Base-by-base conservation (phyloP, 345 rosid genomes). In the Lagerstroemia speciosa region DNA sequence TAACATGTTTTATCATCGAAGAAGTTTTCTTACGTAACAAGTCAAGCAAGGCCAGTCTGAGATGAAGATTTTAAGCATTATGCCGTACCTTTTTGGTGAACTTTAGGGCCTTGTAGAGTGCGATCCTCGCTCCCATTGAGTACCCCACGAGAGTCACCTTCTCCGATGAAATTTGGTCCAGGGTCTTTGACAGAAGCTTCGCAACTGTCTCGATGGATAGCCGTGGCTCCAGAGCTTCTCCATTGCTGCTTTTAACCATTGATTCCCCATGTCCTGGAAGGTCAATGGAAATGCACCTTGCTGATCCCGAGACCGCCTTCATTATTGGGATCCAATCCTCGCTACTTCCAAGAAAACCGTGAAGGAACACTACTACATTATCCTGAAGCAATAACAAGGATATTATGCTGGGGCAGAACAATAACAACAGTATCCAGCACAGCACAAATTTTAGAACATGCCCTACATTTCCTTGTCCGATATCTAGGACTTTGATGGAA, bases 111-210 rank as follows among this genome's bases (percentile, higher is more conserved):
- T 87, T 89, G 83, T 83, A 84, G 77, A 93, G 72, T 31, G 97
- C 96, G 36, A 91, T 87, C 81, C 97, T 85, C 72, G 90, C 96
- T 71, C 98, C 97, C 98, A 90, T 86, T 22, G 97, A 93, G 73
- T 93, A 93, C 63, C 94, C 97, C 73, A 87, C 89, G 46, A 93
- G 60, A 40, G 81, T 81, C n/a, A 87, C 77, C 73, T 85, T 84
- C 65, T 77, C 77, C 27, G 90, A 84, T 71, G 86, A 81, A 68
- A 89, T 70, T 27, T 72, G 80, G 69, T 81, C 79, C 62, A 87
- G 79, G 77, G 87, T 61, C 72, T 78, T 76, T 67, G 45, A 71
- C 55, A 93, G 34, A 71, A 77, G 37, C 61, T 81, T 66, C 6
- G 86, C 83, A 73, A 85, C 77, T 45, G 71, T 67, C 72, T 87